phyloP scores from a whole-genome alignment of 768 basidiomycete species.

The Lactifluus piperatus region DNA sequence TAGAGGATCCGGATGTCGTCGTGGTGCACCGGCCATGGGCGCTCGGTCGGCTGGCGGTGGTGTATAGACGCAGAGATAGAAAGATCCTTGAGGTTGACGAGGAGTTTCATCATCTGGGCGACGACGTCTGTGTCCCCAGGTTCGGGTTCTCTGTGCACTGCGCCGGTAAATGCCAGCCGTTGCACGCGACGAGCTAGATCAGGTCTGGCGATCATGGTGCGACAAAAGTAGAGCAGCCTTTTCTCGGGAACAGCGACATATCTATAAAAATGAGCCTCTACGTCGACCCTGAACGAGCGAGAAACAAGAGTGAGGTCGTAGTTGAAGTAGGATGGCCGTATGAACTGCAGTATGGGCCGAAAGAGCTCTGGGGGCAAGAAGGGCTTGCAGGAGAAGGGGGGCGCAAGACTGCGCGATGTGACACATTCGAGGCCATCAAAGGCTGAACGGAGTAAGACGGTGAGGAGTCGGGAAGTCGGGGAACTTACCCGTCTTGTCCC shows the following conservation, averaged over 20 bases:
- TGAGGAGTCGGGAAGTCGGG: too few species aligned
- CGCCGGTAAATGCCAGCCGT: slow-evolving; percentile 7
- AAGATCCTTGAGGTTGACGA: slow-evolving; percentile 15
- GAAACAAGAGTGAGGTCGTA: slow-evolving; percentile 7
- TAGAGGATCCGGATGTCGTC: slow-evolving; percentile 5
- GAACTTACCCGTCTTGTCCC: neutral
- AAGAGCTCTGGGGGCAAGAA: slow-evolving; percentile 5
- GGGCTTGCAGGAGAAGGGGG: neutral
- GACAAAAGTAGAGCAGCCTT: slow-evolving; percentile 7
- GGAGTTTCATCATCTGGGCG: neutral
- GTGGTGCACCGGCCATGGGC: slow-evolving; percentile 5
- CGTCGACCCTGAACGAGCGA: slow-evolving; percentile 1
- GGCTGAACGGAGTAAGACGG: neutral
- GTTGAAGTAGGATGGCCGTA: slow-evolving; percentile 1
- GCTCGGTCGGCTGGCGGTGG: neutral
- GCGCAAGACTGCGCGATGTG: neutral
- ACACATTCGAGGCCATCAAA: neutral
- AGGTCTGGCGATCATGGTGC: slow-evolving; percentile 13
- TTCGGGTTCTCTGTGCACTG: slow-evolving; percentile 6
- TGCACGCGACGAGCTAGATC: slow-evolving; percentile 16
- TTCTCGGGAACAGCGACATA: slow-evolving; percentile 11
- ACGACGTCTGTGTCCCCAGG: slow-evolving; percentile 3
- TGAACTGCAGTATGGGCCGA: slow-evolving; percentile 8
- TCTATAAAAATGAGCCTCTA: slow-evolving; percentile 9
- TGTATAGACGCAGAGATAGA: slow-evolving; percentile 1